Percentiles rank a stretch among this genome's conserved stretches.
phyloP scores from a whole-genome alignment of 345 rosid species.

The Hevea brasiliensis region DNA sequence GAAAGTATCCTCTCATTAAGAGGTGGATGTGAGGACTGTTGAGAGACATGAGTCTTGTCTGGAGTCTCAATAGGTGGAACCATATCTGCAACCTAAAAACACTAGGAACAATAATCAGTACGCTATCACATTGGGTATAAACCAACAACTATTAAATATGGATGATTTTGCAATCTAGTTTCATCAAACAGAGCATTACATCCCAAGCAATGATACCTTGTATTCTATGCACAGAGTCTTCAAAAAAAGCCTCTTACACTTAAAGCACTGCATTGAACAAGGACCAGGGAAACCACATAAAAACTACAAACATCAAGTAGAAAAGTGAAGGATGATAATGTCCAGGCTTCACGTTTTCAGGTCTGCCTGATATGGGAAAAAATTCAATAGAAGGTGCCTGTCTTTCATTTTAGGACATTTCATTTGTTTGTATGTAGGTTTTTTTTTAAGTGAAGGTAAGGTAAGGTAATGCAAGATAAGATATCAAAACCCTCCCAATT shows the following conservation, averaged over 20 bases:
- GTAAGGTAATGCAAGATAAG: too few relatives aligned
- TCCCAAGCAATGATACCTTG: background rate
- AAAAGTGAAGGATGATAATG: background rate
- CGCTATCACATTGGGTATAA: constrained; percentile 4
- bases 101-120: background rate
- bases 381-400: too few relatives aligned
- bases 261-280: background rate
- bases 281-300: background rate
- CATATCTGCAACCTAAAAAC: constrained; percentile 48
- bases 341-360: background rate
- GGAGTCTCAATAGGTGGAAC: constrained; percentile 63
- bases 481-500: too few relatives aligned
- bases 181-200: background rate
- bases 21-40: constrained; percentile 53
- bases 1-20: constrained; percentile 95
- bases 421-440: too few relatives aligned
- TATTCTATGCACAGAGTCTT: background rate
- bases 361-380: background rate
- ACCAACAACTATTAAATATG: background rate
- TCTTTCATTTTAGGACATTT: background rate
- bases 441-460: background rate
- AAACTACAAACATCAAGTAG: background rate
- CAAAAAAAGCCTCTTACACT: background rate
- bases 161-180: background rate
- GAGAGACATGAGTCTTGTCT: constrained; percentile 33